Base-by-base conservation (phyloP, 2,329 filamentous ascomycete genomes). In the Microcyclospora pomicola region DNA sequence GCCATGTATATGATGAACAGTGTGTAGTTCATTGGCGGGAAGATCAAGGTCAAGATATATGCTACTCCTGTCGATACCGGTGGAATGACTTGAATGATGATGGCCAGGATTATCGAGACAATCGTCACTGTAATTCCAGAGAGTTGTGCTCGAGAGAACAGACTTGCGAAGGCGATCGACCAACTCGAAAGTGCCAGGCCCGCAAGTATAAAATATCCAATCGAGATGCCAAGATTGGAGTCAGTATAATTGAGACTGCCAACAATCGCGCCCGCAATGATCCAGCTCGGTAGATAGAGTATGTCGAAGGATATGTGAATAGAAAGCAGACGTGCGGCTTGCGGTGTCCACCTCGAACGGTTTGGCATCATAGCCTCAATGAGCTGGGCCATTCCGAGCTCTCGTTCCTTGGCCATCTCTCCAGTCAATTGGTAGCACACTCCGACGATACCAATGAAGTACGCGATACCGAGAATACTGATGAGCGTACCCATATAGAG, bases 321-420 rank as follows among this genome's bases (percentile, higher is more conserved):
- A 0, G 86, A 77, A 7, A 87, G 54, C 11, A 93, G 68, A n/a
- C 87, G 72, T 2, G 81, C 79, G 15, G 76, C 73, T 60, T 88
- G 83, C 9, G 81, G 77, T 51, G 84, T 70, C 83, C 84, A 92
- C 32, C 73, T 66, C 35, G 70, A 70, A 38, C 71, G 69, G 39
- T 82, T 82, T 1, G 83, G 80, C 68, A 91, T 87, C 84, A 93
- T 94, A 38, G 84, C 80, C 59, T 95, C 87, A 32, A 95, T 75
- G 19, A 95, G 67, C 45, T 86, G 82, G 4, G 83, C 83, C 72
- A 94, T 91, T 41, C 86, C 87, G 12, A 77, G 68, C 63, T 95
- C 87, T 39, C 87, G 70, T 61, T 95, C 87, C 2, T 78, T 76
- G 6, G 87, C 86, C 56, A 93, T 79, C 50, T 87, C 77, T 7